These are phyloP conservation scores for Parastagonospora nodorum DNA, from an alignment of 2,329 filamentous ascomycete genomes.

Conservation along the genomic window DNA sequence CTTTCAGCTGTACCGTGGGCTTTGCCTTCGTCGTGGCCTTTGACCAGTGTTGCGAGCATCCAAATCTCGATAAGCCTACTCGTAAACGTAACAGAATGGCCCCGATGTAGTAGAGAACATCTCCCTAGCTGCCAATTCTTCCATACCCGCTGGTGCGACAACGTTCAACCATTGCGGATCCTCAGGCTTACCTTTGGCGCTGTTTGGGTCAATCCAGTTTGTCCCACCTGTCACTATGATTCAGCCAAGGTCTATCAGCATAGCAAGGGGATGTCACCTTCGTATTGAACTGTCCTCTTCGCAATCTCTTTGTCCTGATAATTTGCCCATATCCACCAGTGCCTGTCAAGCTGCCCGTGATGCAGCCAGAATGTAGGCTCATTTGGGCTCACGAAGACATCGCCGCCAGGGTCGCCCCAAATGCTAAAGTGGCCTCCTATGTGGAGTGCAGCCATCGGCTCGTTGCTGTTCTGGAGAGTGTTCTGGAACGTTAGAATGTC, in stretches of 20 bases:
- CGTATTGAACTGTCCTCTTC: constrained; percentile 37
- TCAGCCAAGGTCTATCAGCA: background rate
- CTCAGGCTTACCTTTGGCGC: constrained; percentile 45
- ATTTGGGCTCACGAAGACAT: constrained; percentile 53
- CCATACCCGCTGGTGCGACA: constrained; percentile 24
- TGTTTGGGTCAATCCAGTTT: constrained; percentile 50
- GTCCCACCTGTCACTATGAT: constrained; percentile 38
- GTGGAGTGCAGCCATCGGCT: constrained; percentile 40
- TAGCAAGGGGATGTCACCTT: constrained; percentile 27
- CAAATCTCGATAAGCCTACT: constrained; percentile 9
- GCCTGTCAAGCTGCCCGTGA: constrained; percentile 54
- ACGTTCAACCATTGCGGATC: constrained; percentile 35
- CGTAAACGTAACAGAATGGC: constrained; percentile 42
- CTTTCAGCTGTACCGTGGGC: no score
- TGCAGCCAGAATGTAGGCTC: constrained; percentile 57
- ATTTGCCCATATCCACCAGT: constrained; percentile 59
- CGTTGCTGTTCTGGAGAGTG: constrained; percentile 23
- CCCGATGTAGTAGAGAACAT: constrained; percentile 37
- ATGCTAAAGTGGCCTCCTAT: constrained; percentile 53
- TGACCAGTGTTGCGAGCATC: no score
- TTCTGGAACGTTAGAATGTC: constrained; percentile 34
- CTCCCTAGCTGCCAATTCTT: constrained; percentile 29
- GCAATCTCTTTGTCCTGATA: constrained; percentile 38
- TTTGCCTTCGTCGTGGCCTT: no score
- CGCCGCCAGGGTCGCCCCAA: constrained; percentile 51